These are phyloP conservation scores for Porcisia deanei DNA, from an alignment of 208 protist genomes.

Conservation along the genomic window DNA sequence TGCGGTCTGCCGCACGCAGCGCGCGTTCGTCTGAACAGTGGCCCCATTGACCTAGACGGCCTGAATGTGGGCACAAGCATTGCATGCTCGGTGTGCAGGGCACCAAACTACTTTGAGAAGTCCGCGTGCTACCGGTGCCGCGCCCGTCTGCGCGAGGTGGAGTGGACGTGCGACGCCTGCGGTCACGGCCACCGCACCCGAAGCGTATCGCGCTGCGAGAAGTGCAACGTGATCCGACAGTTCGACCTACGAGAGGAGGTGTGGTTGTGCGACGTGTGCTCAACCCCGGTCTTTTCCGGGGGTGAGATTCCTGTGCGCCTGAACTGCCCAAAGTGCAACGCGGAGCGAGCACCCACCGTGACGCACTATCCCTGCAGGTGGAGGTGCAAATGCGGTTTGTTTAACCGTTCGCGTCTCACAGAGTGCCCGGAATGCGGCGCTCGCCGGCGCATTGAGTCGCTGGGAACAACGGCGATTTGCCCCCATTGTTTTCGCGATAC, in stretches of 20 bases:
- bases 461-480: slow-evolving; percentile 47
- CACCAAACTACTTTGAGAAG: slow-evolving; percentile 47
- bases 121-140: slow-evolving; percentile 72
- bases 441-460: slow-evolving; percentile 35
- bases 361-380: slow-evolving; percentile 62
- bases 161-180: slow-evolving; percentile 62
- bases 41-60: slow-evolving; percentile 7
- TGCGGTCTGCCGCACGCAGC: slow-evolving; percentile 47
- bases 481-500: slow-evolving; percentile 64
- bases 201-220: slow-evolving; percentile 34
- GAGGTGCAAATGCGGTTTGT: slow-evolving; percentile 61
- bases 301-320: slow-evolving; percentile 47
- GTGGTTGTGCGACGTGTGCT: slow-evolving; percentile 86
- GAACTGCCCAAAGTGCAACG: slow-evolving; percentile 60
- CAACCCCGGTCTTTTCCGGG: slow-evolving; percentile 56
- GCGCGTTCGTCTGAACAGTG: slow-evolving; percentile 20
- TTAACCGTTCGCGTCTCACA: slow-evolving; percentile 31
- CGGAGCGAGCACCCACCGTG: slow-evolving; percentile 25
- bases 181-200: slow-evolving; percentile 30
- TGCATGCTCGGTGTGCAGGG: slow-evolving; percentile 55
- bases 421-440: slow-evolving; percentile 65
- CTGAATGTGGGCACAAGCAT: slow-evolving; percentile 3
- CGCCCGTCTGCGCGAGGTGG: slow-evolving; percentile 41
- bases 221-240: slow-evolving; percentile 39
- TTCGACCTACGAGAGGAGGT: slow-evolving; percentile 55